A percentile compares a stretch with the other conserved stretches of the same genome.
These are phyloP conservation scores for Teratosphaeria epicoccoides DNA, from an alignment of 2,329 filamentous ascomycete genomes.

Conservation along the genomic window DNA sequence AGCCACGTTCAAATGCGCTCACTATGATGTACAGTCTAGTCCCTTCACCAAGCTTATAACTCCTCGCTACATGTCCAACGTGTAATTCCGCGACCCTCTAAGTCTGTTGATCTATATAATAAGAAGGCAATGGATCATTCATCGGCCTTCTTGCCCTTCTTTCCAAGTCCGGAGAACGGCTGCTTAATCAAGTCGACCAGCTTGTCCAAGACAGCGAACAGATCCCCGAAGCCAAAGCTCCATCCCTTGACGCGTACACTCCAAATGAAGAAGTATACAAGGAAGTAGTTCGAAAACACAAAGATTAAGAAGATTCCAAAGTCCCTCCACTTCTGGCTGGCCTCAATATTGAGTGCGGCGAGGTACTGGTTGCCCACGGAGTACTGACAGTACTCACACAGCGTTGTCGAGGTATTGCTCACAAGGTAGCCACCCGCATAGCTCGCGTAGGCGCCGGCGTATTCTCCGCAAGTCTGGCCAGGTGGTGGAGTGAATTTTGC, in stretches of 20 bases:
- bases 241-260: constrained; percentile 59
- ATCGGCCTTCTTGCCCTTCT: constrained; percentile 5
- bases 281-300: constrained; percentile 56
- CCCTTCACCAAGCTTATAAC: neutral
- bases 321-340: constrained; percentile 57
- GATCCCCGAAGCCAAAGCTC: constrained; percentile 54
- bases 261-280: constrained; percentile 65
- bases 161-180: constrained; percentile 17
- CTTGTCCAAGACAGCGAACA: constrained; percentile 43
- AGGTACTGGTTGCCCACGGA: constrained; percentile 57
- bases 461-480: constrained; percentile 52
- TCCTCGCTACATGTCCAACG: neutral
- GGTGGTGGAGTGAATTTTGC: constrained; percentile 56
- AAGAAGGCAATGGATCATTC: neutral
- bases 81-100: neutral
- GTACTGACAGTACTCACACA: constrained; percentile 64
- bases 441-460: constrained; percentile 51
- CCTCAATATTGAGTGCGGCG: constrained; percentile 43
- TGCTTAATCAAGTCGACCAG: constrained; percentile 28
- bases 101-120: neutral
- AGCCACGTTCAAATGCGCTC: neutral
- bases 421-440: constrained; percentile 51
- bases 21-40: neutral
- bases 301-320: constrained; percentile 66
- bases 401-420: constrained; percentile 46